Evolutionary conservation across 306 rosid species (phyloP).

Genomic region (Prunus kanzakura): DNA sequence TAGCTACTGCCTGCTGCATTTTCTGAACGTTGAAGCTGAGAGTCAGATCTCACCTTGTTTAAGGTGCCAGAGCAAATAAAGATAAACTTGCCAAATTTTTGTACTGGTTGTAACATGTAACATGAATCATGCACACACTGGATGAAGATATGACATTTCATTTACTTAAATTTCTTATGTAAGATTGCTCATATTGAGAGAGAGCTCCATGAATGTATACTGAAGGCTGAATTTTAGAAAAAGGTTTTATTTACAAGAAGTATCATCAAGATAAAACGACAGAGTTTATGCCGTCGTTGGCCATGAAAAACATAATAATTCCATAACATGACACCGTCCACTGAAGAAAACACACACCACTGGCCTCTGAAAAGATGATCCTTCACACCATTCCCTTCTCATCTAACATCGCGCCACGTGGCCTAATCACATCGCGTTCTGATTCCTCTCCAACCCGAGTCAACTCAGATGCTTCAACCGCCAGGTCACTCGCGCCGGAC

Average conservation of each 20-base stretch:
- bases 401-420: conserved; percentile 8
- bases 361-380: not conserved
- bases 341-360: not conserved
- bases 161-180: not conserved
- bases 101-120: conserved; percentile 23
- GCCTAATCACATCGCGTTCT: not conserved
- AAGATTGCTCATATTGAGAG: not conserved
- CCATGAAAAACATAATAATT: not conserved
- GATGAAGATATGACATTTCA: conserved; percentile 8
- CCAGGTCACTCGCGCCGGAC: conserved; percentile 15
- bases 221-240: not conserved
- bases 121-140: conserved; percentile 23
- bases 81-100: conserved; percentile 27
- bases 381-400: conserved; percentile 3
- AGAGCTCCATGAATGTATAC: not conserved
- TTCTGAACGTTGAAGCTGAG: conserved; percentile 24
- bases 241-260: no score
- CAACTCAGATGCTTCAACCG: conserved; percentile 25
- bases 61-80: conserved; percentile 36
- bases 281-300: not conserved
- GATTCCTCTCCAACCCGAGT: conserved; percentile 9
- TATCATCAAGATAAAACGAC: not conserved
- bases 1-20: not conserved
- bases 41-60: not conserved
- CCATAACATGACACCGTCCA: not conserved